A percentile compares a stretch with the other conserved stretches of the same genome.
Conservation (phyloP, 768 basidiomycete genomes). For the Termitomyces sp. region DNA sequence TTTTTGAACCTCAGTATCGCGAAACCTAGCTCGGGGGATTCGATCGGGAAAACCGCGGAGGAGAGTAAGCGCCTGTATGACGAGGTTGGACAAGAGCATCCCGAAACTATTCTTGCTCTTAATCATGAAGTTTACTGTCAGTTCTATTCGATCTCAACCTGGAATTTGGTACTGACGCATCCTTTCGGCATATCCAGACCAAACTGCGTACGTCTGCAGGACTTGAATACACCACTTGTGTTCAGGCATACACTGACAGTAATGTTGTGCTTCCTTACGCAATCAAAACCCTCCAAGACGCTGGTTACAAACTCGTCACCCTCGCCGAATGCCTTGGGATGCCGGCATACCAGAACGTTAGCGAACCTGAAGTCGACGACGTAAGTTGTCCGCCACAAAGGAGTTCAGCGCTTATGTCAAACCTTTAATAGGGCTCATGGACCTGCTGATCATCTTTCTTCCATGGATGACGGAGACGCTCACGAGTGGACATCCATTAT, state of each 20-base stretch:
- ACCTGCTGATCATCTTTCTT: background rate
- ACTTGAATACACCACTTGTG: no score
- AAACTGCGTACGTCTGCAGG: background rate
- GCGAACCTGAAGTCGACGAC: background rate
- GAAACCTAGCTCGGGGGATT: slow-evolving; percentile 27
- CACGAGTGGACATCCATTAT: background rate
- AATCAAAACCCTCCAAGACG: slow-evolving; percentile 22
- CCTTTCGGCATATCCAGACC: background rate
- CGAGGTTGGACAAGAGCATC: slow-evolving; percentile 15
- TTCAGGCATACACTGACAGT: background rate
- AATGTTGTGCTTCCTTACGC: slow-evolving; percentile 25
- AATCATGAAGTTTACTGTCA: slow-evolving; percentile 31
- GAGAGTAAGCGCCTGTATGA: slow-evolving; percentile 22
- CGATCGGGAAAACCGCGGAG: slow-evolving; percentile 19
- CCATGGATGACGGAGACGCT: background rate
- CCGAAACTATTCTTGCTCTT: slow-evolving; percentile 27
- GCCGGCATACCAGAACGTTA: slow-evolving; percentile 25
- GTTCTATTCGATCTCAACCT: slow-evolving; percentile 1
- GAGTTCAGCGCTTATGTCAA: background rate
- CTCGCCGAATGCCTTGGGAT: slow-evolving; percentile 35
- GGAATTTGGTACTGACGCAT: slow-evolving; percentile 1
- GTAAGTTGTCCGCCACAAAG: background rate
- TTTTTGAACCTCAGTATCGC: background rate
- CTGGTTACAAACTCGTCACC: slow-evolving; percentile 36
- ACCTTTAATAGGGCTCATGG: slow-evolving; percentile 2